These are phyloP conservation scores for Dothistroma septosporum DNA, from an alignment of 2,329 filamentous ascomycete genomes.

Conservation along the genomic window DNA sequence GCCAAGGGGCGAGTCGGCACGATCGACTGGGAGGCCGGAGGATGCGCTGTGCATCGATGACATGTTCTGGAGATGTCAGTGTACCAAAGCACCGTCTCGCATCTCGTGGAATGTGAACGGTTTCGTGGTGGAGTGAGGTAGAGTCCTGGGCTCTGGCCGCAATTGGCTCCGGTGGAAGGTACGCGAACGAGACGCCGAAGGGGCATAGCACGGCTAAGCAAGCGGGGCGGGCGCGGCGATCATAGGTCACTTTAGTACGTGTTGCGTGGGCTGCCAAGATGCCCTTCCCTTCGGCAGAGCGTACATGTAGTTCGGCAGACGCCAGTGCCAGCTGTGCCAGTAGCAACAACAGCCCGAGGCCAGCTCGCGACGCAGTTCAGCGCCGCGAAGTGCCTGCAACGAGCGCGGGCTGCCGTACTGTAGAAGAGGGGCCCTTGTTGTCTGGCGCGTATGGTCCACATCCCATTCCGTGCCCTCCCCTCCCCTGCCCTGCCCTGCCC, in stretches of 20 bases:
- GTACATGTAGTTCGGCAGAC: conserved; percentile 1
- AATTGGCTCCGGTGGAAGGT: neutral
- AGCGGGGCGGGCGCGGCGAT: neutral
- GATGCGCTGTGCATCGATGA: conserved; percentile 20
- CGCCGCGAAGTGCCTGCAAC: neutral
- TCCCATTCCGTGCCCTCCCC: too few species aligned
- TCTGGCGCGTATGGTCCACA: too few species aligned
- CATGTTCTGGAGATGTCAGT: conserved; percentile 17
- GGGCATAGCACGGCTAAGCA: neutral
- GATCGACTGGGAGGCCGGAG: conserved; percentile 23
- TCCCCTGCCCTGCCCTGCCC: too few species aligned
- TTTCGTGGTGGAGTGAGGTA: neutral
- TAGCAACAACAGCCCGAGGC: too few species aligned
- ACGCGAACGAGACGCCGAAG: neutral
- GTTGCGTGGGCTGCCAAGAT: neutral
- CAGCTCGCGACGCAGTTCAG: neutral
- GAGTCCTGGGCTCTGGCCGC: conserved; percentile 3
- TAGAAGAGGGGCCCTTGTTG: neutral
- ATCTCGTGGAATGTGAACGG: conserved; percentile 6
- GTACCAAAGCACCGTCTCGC: conserved; percentile 10
- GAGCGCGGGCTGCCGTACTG: neutral
- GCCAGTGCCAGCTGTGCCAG: neutral
- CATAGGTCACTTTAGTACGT: neutral
- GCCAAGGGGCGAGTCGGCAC: conserved; percentile 33
- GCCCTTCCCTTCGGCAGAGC: conserved; percentile 2